A percentile compares a stretch with the other conserved stretches of the same genome.
Conservation (phyloP, 495 filamentous ascomycete genomes). For the Opeltia flavorubescens region DNA sequence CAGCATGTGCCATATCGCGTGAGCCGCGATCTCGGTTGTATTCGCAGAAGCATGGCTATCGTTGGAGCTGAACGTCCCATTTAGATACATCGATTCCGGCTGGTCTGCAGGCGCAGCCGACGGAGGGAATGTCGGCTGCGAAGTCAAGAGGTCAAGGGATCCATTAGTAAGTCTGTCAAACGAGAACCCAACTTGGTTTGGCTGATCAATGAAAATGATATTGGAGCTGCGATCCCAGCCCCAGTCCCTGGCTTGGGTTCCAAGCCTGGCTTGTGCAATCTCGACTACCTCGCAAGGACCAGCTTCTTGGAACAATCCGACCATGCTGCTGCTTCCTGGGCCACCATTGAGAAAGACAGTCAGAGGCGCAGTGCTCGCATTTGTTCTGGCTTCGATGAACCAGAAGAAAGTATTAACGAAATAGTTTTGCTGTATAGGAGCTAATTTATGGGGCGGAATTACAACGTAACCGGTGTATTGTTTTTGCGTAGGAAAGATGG, state of each 20-base stretch:
- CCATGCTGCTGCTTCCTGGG: slow-evolving; percentile 45
- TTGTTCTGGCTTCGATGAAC: slow-evolving; percentile 54
- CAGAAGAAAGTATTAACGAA: slow-evolving; percentile 68
- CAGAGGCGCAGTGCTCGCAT: slow-evolving; percentile 41
- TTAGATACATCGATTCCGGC: slow-evolving; percentile 32
- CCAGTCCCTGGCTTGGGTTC: slow-evolving; percentile 14
- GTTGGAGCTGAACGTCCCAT: slow-evolving; percentile 51
- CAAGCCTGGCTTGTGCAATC: slow-evolving; percentile 38
- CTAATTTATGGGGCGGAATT: slow-evolving; percentile 34
- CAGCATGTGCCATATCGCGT: slow-evolving; percentile 54
- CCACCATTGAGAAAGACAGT: slow-evolving; percentile 46
- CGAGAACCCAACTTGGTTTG: slow-evolving; percentile 43
- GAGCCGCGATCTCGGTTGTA: slow-evolving; percentile 49
- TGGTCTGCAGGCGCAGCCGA: slow-evolving; percentile 13
- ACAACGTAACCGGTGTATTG: slow-evolving; percentile 32
- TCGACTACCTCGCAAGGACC: slow-evolving; percentile 50
- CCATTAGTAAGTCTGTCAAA: slow-evolving; percentile 31
- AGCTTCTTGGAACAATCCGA: slow-evolving; percentile 47
- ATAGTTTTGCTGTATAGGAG: slow-evolving; percentile 37
- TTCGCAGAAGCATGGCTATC: slow-evolving; percentile 41
- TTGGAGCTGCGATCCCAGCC: slow-evolving; percentile 27
- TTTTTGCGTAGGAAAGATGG: slow-evolving; percentile 39
- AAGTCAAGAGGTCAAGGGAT: slow-evolving; percentile 21
- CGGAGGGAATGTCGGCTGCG: slow-evolving; percentile 11
- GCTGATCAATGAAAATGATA: slow-evolving; percentile 48